Evolutionary conservation across 306 rosid species (phyloP).

Genomic region (Rosa persica): DNA sequence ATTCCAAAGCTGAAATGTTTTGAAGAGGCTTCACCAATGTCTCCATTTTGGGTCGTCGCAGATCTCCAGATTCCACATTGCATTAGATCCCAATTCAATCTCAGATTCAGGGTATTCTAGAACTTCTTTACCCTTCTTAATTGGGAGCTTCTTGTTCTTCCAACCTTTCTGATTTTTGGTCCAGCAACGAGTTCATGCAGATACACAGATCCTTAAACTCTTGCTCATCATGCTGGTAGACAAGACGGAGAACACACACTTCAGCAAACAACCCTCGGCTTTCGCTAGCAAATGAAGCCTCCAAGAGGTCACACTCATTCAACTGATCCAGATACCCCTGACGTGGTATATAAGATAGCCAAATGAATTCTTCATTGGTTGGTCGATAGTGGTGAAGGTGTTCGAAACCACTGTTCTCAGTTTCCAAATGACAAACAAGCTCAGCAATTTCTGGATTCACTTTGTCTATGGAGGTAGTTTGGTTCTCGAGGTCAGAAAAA

Average conservation of each 20-base stretch:
- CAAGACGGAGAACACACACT: not conserved
- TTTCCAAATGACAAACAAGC: conserved; percentile 6
- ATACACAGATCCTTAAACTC: too few relatives aligned
- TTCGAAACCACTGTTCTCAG: not conserved
- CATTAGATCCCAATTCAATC: too few relatives aligned
- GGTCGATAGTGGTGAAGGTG: not conserved
- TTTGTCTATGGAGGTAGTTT: conserved; percentile 8
- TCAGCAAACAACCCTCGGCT: not conserved
- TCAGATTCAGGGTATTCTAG: too few relatives aligned
- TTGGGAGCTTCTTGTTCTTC: too few relatives aligned
- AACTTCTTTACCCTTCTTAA: too few relatives aligned
- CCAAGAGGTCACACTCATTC: not conserved
- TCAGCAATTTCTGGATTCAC: not conserved
- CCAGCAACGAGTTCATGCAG: too few relatives aligned
- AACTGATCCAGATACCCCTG: not conserved
- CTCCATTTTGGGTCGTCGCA: too few relatives aligned
- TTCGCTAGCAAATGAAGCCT: conserved; percentile 9
- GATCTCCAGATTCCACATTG: too few relatives aligned
- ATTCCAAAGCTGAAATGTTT: too few relatives aligned
- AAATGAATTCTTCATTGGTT: not conserved
- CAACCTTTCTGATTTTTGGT: too few relatives aligned
- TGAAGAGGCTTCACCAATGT: too few relatives aligned
- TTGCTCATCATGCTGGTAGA: not conserved
- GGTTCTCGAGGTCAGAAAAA: not conserved
- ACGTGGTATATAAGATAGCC: too few relatives aligned